phyloP scores from a whole-genome alignment of 306 rosid genomes.

The Quillaja saponaria region DNA sequence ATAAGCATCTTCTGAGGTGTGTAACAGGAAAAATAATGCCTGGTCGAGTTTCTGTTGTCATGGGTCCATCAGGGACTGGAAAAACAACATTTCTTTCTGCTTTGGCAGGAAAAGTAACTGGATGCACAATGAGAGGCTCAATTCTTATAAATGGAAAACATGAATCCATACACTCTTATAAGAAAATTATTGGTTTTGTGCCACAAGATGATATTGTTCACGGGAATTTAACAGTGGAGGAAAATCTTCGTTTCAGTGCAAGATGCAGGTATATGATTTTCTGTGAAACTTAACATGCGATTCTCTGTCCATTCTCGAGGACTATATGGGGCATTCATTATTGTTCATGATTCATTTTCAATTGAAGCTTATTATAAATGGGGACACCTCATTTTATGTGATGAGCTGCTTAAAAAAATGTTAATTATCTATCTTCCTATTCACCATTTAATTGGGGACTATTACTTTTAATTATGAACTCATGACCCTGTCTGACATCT shows the following conservation, averaged over 20 bases:
- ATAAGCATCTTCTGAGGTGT: slow-evolving; percentile 59
- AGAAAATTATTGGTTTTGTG: slow-evolving; percentile 77
- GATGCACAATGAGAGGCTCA: slow-evolving; percentile 65
- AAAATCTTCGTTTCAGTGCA: slow-evolving; percentile 83
- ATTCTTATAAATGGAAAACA: slow-evolving; percentile 64
- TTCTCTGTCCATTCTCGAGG: background rate
- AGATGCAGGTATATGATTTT: slow-evolving; percentile 68
- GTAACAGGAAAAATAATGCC: slow-evolving; percentile 73
- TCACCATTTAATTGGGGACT: background rate
- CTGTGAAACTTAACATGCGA: slow-evolving; percentile 4
- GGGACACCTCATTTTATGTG: slow-evolving; percentile 4
- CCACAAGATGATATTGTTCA: slow-evolving; percentile 93
- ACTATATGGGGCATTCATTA: background rate
- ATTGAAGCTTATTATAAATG: slow-evolving; percentile 11
- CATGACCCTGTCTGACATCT: background rate
- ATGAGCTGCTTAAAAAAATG: background rate
- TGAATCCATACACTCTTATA: slow-evolving; percentile 63
- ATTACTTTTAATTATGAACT: no score
- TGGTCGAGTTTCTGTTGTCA: slow-evolving; percentile 80
- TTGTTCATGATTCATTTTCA: background rate
- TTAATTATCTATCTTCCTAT: slow-evolving; percentile 15
- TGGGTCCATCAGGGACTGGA: slow-evolving; percentile 95
- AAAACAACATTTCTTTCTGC: slow-evolving; percentile 89
- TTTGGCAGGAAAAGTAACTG: slow-evolving; percentile 69
- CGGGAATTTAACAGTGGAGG: slow-evolving; percentile 88